Evolutionary conservation across 1,284 basidiomycete species (phyloP), one percentile per base, ranked within the genome.

Genomic region (Cystobasidium slooffiae): DNA sequence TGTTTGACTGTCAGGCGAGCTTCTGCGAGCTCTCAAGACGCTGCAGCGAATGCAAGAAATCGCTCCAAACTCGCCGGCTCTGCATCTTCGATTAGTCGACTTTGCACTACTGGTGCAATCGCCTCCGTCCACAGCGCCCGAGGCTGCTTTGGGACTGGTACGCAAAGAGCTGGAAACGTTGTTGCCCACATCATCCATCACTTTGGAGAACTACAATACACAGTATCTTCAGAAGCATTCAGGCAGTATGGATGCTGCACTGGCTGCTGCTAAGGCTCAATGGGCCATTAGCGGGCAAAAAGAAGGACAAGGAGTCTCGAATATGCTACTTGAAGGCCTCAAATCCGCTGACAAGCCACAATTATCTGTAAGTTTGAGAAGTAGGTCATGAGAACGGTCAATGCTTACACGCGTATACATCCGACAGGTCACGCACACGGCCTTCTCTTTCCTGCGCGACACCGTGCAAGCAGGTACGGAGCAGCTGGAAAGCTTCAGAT

Each of bases 21-120:
- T 89, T 79, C 82, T 95, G 37, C 90, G 92, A 78, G 94, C 93
- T 0, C 83, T 89, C 0, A 86, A 87, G 75, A 92, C 92, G 0
- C 85, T 98, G 5, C 85, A 85, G 9, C 84, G 84, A 1, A 90
- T 90, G 0, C 84, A 85, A 12, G 80, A 84, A 0, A 78, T 94
- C 10, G 86, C 89, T 69, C 77, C 87, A 0, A 83, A 87, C 9
- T 65, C 90, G 74, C 87, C 93, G 0, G 87, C 88, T 55, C 82
- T 97, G 43, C 91, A 95, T 77, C 80, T 88, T 10, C 88, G 91
- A 56, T 82, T 91, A 37, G 84, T 92, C 5, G 86, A 91, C 79
- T 86, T 95, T 79, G 86, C 86, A 43, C 83, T 84, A 16, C 14
- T 75, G 64, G 31, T 75, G n/a, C 24, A 63, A n/a, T 18, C 31